These are phyloP conservation scores for Epichloe bromicola DNA, from an alignment of 2,329 filamentous ascomycete species.

Conservation along the genomic window DNA sequence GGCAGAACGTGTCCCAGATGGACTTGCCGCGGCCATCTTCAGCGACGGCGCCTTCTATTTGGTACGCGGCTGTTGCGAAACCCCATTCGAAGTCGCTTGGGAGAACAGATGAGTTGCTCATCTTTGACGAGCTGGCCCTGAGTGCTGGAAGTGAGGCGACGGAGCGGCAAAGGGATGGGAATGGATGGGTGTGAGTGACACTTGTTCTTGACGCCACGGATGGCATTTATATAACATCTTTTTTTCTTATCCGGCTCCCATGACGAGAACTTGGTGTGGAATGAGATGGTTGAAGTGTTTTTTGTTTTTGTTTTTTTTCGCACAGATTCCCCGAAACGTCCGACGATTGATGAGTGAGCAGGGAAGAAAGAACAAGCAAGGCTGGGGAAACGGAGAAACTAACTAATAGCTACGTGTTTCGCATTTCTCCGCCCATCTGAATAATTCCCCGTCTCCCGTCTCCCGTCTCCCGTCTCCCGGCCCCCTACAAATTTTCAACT, in stretches of 20 bases:
- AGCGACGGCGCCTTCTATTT: slow-evolving; percentile 30
- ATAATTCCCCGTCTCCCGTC: no score
- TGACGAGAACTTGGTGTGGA: neutral
- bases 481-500: neutral
- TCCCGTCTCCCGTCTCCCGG: no score
- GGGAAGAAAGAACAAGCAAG: neutral
- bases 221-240: neutral
- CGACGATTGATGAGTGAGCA: no score
- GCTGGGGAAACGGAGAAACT: neutral
- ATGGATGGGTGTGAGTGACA: no score
- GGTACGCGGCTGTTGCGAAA: slow-evolving; percentile 29
- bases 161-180: no score
- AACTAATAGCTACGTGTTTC: neutral
- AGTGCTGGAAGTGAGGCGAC: neutral
- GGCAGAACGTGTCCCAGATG: slow-evolving; percentile 30
- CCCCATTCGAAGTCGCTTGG: slow-evolving; percentile 27
- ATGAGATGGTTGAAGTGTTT: no score
- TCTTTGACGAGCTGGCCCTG: neutral
- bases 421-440: neutral
- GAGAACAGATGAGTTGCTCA: slow-evolving; percentile 11
- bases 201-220: no score
- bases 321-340: no score
- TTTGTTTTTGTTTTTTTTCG: no score
- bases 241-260: neutral
- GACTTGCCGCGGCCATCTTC: slow-evolving; percentile 28